Evolutionary conservation across 2,329 filamentous ascomycete genomes (phyloP), one percentile per base, ranked within the genome.

Genomic region (Phoma herbarum): DNA sequence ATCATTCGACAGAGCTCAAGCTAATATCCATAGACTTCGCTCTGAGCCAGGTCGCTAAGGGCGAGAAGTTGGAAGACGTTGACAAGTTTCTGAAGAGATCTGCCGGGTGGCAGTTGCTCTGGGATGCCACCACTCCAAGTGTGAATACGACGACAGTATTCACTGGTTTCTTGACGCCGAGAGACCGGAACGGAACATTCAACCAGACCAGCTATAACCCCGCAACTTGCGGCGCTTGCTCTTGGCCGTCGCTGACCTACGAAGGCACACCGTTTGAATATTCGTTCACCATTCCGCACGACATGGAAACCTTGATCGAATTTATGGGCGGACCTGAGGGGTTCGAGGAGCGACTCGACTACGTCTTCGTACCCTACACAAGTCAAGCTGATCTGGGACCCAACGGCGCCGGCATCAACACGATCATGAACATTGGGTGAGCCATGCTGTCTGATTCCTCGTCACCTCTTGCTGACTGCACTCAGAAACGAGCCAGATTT

Each of bases 401-500:
- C 1, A 78, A 78, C 44, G 75, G 75, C 3, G 71, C 71, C 0
- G 75, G 73, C 2, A 78, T 76, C 50, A 75, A 67, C 6, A 83
- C 90, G 20, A 88, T 89, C 71, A 88, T 66, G 64, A 67, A 67
- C 33, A 67, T 67, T n/a, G 64, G 64, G 41, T 61, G 37, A 33
- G 23, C 5, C 2, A n/a, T n/a, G n/a, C n/a, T n/a, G n/a, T n/a
- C n/a, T n/a, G n/a, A n/a, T n/a, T n/a, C n/a, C n/a, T n/a, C n/a
- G n/a, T n/a, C n/a, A n/a, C n/a, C n/a, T n/a, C n/a, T n/a, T n/a
- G n/a, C n/a, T n/a, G n/a, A n/a, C n/a, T n/a, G n/a, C 3, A 11
- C 9, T 1, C 1, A 87, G 86, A 22, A 90, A 90, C 71, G 86
- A 90, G 73, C 88, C 88, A 23, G 82, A 82, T 73, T 91, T 91